A percentile compares a stretch with the other conserved stretches of the same genome.
phyloP scores from a whole-genome alignment of 1,284 basidiomycete species.

The Prillingera fragicola region DNA sequence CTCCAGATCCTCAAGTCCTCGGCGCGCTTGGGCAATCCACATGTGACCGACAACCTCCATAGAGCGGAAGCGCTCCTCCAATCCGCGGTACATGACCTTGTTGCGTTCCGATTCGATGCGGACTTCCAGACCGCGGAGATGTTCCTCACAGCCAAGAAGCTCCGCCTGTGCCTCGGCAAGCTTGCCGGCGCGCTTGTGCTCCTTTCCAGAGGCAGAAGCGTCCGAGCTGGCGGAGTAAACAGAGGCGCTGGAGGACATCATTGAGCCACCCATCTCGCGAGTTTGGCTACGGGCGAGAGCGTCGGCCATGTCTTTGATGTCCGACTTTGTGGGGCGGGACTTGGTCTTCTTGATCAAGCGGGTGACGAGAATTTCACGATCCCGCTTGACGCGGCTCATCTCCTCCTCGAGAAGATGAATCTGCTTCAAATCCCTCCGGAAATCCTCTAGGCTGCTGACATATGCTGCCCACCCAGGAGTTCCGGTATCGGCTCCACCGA shows the following conservation, averaged over 20 bases:
- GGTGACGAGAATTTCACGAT: constrained; percentile 47
- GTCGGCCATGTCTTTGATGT: constrained; percentile 38
- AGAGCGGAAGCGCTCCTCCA: constrained; percentile 46
- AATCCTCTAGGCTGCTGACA: constrained; percentile 41
- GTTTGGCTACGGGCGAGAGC: constrained; percentile 16
- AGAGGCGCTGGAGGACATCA: constrained; percentile 28
- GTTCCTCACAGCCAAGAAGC: constrained; percentile 47
- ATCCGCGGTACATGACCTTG: constrained; percentile 46
- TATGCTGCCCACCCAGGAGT: constrained; percentile 45
- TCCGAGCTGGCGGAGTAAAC: constrained; percentile 29
- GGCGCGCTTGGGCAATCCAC: constrained; percentile 45
- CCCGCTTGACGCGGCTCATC: constrained; percentile 44
- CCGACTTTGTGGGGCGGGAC: constrained; percentile 41
- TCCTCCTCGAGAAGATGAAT: constrained; percentile 48
- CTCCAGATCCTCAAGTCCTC: constrained; percentile 44
- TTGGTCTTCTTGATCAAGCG: constrained; percentile 48
- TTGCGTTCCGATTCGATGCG: constrained; percentile 46
- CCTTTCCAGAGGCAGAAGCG: constrained; percentile 26
- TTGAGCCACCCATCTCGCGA: constrained; percentile 3
- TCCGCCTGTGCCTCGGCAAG: constrained; percentile 48
- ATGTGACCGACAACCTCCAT: constrained; percentile 48
- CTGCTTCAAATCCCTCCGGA: constrained; percentile 47
- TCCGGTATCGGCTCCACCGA: constrained; percentile 17
- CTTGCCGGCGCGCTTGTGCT: constrained; percentile 41
- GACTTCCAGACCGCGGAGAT: constrained; percentile 42